phyloP scores from a whole-genome alignment of 129 eudicot species.

The Erigeron canadensis region DNA sequence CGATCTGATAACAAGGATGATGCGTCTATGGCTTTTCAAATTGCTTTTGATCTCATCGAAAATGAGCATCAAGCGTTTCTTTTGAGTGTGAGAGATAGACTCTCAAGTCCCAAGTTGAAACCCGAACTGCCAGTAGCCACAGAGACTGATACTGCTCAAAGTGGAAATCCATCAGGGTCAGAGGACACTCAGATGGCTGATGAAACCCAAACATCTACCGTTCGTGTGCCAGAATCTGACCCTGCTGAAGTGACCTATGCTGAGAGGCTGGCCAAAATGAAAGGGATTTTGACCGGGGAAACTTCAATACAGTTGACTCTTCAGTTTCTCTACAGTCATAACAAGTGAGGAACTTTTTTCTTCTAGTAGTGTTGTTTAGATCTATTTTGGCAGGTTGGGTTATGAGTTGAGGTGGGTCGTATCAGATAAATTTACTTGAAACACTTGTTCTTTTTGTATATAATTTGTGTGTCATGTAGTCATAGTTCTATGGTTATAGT shows the following conservation, averaged over 20 bases:
- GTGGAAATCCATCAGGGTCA: conserved; percentile 41
- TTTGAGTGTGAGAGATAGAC: conserved; percentile 70
- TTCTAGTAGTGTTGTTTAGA: conserved; percentile 7
- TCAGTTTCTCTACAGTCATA: conserved; percentile 92
- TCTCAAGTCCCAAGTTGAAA: conserved; percentile 56
- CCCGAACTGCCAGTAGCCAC: conserved; percentile 49
- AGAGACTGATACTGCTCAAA: conserved; percentile 48
- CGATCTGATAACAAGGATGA: conserved; percentile 77
- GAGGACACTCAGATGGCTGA: conserved; percentile 85
- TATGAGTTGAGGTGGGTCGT: background rate
- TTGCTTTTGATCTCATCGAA: conserved; percentile 88
- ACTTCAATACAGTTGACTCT: conserved; percentile 91
- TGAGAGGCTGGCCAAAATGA: conserved; percentile 73
- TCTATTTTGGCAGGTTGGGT: background rate
- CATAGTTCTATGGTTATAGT: background rate
- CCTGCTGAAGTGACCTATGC: conserved; percentile 73
- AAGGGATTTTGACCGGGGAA: conserved; percentile 88
- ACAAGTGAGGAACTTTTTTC: conserved; percentile 61
- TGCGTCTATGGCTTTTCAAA: conserved; percentile 87
- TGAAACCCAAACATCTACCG: conserved; percentile 46
- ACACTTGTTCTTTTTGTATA: too few species aligned
- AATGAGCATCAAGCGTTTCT: conserved; percentile 99
- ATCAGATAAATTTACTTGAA: background rate
- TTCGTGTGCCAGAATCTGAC: conserved; percentile 40
- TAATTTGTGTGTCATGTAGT: background rate